These are phyloP conservation scores for Aspergillus brasiliensis DNA, from an alignment of 2,329 filamentous ascomycete genomes.

Conservation along the genomic window DNA sequence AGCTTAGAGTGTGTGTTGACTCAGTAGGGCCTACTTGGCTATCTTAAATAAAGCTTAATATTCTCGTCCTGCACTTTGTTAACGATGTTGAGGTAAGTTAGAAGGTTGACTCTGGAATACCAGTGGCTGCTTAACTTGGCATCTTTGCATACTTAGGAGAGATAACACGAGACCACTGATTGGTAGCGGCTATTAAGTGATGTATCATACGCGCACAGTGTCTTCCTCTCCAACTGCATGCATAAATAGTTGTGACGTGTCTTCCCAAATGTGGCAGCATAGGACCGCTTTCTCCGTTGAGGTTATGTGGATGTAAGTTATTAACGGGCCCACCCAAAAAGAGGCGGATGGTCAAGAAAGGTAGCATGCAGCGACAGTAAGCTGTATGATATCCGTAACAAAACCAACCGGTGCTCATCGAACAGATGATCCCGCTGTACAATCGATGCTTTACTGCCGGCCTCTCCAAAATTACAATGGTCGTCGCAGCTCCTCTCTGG, in stretches of 20 bases:
- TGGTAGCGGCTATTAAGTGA: neutral
- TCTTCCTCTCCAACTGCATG: neutral
- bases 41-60: constrained; percentile 1
- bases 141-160: constrained; percentile 3
- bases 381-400: too few species aligned
- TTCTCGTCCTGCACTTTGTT: neutral
- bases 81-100: neutral
- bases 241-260: neutral
- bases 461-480: too few species aligned
- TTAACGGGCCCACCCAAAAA: neutral
- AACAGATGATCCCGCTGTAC: too few species aligned
- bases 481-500: too few species aligned
- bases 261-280: neutral
- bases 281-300: neutral
- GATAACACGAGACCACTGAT: neutral
- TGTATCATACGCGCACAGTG: neutral
- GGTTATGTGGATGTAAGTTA: neutral
- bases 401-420: too few species aligned
- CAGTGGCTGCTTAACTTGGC: neutral
- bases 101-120: neutral
- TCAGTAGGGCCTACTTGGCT: neutral
- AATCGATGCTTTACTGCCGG: too few species aligned
- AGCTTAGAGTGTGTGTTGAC: neutral
- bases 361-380: neutral
- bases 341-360: neutral